Percentiles rank a stretch among this genome's conserved stretches.
Evolutionary conservation across 2,329 filamentous ascomycete genomes (phyloP).

Genomic region (Davidsoniella australis): DNA sequence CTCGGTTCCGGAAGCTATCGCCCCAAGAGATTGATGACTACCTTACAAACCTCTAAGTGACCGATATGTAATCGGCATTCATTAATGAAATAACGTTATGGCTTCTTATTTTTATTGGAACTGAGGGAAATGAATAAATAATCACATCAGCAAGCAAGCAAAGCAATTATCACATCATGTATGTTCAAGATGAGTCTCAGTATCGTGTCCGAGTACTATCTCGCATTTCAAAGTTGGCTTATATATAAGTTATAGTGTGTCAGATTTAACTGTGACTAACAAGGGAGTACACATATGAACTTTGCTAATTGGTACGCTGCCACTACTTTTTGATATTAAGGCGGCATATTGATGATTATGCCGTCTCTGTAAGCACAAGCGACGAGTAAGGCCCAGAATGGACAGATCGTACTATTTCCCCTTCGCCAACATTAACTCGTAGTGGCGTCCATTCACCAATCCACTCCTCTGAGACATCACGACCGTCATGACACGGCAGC

Average conservation of each 20-base stretch:
- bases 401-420: slow-evolving; percentile 22
- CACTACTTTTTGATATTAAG: no score
- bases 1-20: slow-evolving; percentile 82
- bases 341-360: no score
- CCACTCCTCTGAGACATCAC: slow-evolving; percentile 8
- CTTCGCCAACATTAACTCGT: slow-evolving; percentile 15
- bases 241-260: no score
- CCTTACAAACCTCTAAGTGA: slow-evolving; percentile 77
- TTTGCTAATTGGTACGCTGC: no score
- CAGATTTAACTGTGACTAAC: no score
- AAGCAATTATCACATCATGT: not conserved
- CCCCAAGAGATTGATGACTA: slow-evolving; percentile 99
- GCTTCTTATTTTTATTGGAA: slow-evolving; percentile 6
- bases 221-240: no score
- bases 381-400: slow-evolving; percentile 32
- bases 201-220: not conserved
- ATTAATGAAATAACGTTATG: slow-evolving; percentile 13
- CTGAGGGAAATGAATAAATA: slow-evolving; percentile 11
- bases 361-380: slow-evolving; percentile 25
- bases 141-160: slow-evolving; percentile 2
- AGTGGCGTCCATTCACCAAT: slow-evolving; percentile 24
- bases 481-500: not conserved
- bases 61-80: slow-evolving; percentile 6
- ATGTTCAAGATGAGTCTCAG: not conserved
- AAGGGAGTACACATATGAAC: no score